Base-by-base conservation (phyloP, 2,329 filamentous ascomycete genomes). In the Lasiodiplodia sp. region DNA sequence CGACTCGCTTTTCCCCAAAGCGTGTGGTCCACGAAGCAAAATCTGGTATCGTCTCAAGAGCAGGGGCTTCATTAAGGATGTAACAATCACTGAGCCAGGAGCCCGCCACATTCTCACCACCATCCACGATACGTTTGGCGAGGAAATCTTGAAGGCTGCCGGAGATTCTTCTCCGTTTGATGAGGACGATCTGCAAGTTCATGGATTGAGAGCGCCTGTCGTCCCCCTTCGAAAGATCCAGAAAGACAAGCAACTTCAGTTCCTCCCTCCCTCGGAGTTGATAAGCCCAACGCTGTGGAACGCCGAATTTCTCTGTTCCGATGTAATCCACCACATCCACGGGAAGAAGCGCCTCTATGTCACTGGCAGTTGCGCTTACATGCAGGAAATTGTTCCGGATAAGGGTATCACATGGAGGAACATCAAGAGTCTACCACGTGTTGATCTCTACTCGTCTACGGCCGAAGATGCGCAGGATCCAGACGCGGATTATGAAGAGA, bases 221-320 rank as follows among this genome's bases (percentile, higher is more conserved):
- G 86, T 94, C n/a, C 92, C 92, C 5, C 82, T 95, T 21, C 87
- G 92, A 63, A 94, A 94, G 77, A 82, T 93, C 2, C 88, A 92
- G 75, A 93, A 91, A 74, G 90, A 93, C 68, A 90, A 90, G 0
- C 87, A 88, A 31, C 84, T 95, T 7, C 87, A 88, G 1, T 94
- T 94, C 72, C 83, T 94, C 12, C 87, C 86, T 6, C 88, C 88
- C 1, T 83, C 88, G 1, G 92, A 94, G 76, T 91, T 94, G 88
- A 80, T 91, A 47, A 93, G 90, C 0, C 88, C 91, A 0, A 86
- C 89, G 1, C 79, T 89, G 2, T 95, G 92, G 92, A 88, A 89
- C 64, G 87, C 90, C 2, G 83, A 87, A 11, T 94, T 94, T 71
- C 83, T 95, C 34, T 85, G 85, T 62, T 89, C 90, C 1, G 88